Evolutionary conservation across 2,329 filamentous ascomycete genomes (phyloP), one percentile per base, ranked within the genome.

Genomic region (Dactylonectria macrodidyma): DNA sequence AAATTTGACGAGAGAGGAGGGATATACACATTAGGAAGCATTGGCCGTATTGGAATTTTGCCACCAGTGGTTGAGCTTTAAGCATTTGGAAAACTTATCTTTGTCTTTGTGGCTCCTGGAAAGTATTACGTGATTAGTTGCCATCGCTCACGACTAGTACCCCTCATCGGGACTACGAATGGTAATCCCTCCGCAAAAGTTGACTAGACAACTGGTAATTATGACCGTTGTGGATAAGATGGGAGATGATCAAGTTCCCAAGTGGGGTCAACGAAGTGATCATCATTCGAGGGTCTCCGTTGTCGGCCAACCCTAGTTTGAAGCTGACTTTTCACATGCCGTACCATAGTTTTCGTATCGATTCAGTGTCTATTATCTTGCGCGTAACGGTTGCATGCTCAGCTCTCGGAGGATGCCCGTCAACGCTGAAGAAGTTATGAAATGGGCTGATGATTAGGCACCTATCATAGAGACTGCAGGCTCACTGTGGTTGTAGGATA

Each of bases 111-210:
- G 14, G 16, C 41, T 8, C 2, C 5, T 44, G 14, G 41, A 44
- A 44, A 19, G 41, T 44, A 44, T 44, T 44, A 44, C 41, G 41
- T 44, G 41, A 44, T 44, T n/a, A 44, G 41, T 44, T n/a, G 41
- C 41, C 16, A n/a, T 14, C 16, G 41, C 3, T n/a, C n/a, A n/a
- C 7, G 16, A 19, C 41, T 44, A 44, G n/a, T 44, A n/a, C 14
- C n/a, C n/a, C 41, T 11, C 16, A 19, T n/a, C 5, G 16, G 3
- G n/a, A n/a, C 14, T 44, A 19, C 41, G 4, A 30, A 30, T 44
- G 41, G 14, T 8, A 19, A 1, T 8, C 6, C 8, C 14, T 44
- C 4, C 6, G 5, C 16, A n/a, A 44, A 44, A 44, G 14, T 44
- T 44, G 41, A 14, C 41, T 44, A 44, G 41, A 19, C 41, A n/a